Evolutionary conservation across 176 grass and related monocot species (phyloP), one percentile per base, ranked within the genome.

Genomic region (Phyllostachys edulis): DNA sequence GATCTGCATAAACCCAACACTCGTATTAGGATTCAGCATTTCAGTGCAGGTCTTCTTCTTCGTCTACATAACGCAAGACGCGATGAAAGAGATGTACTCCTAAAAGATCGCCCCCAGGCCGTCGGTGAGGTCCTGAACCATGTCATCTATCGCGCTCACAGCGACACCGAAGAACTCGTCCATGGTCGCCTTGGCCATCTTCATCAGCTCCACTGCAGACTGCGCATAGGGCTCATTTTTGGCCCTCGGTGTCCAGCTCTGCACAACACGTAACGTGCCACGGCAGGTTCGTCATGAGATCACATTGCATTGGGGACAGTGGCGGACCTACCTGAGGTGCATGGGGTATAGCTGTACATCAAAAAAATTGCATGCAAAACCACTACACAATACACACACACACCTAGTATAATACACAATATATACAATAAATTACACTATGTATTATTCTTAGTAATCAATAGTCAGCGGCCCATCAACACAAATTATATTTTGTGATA

Each of bases 111-210:
- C 66, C 11, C 80, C 87, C 57, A 93, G 56, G 34, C 91, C 87
- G 73, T 90, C 89, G 7, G 91, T 89, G 41, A 98, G 91, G 81
- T 94, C 84, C 71, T 90, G 91, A 16, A 95, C 89, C 93, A 98
- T 71, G 79, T 83, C 89, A 17, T 92, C 93, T 26, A 85, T 90
- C 7, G 73, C 89, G 7, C 52, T 87, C 39, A 94, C 91, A 20
- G 90, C 91, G 24, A 98, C 90, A 47, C 87, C 91, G 26, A 98
- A 95, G 87, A 95, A 95, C 69, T 98, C 96, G 24, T 95, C 91
- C 21, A 94, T 56, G 7, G 93, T 92, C 63, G 76, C 79, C 87
- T 98, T 94, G 75, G 87, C 91, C 37, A 95, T 14, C 91, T 94
- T 95, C 93, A 95, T 89, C 77, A 98, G 87, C 17, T 95, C 96